A percentile compares a stretch with the other conserved stretches of the same genome.
These are phyloP conservation scores for Pinus albicaulis DNA, from an alignment of 75 land plant genomes.

Conservation along the genomic window DNA sequence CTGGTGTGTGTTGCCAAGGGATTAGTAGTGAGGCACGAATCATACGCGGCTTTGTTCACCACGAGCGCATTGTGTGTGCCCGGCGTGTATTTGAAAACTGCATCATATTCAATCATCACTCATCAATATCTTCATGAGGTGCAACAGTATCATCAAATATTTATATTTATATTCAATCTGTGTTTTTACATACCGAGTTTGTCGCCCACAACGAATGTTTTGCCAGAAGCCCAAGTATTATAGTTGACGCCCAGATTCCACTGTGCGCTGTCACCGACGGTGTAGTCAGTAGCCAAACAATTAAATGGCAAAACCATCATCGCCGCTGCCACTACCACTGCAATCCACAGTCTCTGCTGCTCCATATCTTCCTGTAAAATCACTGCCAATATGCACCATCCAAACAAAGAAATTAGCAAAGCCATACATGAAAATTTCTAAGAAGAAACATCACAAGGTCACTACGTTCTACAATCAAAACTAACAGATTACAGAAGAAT, in stretches of 20 bases:
- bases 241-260: not conserved
- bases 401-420: no score
- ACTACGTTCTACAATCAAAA: no score
- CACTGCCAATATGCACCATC: no score
- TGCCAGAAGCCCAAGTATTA: not conserved
- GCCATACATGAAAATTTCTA: no score
- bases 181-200: not conserved
- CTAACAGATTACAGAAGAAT: no score
- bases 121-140: no score
- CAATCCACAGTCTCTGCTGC: no score
- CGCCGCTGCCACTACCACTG: no score
- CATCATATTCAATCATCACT: not conserved
- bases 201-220: conserved; percentile 1
- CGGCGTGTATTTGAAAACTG: not conserved
- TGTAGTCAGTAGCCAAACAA: not conserved
- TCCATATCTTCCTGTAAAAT: no score
- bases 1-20: not conserved
- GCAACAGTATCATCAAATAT: not conserved
- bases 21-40: not conserved
- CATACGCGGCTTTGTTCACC: conserved; percentile 4
- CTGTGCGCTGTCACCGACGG: not conserved
- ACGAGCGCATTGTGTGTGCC: not conserved
- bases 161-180: not conserved
- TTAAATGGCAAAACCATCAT: no score
- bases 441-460: no score